Base-by-base conservation (phyloP, 345 rosid genomes). In the Heritiera fomes region DNA sequence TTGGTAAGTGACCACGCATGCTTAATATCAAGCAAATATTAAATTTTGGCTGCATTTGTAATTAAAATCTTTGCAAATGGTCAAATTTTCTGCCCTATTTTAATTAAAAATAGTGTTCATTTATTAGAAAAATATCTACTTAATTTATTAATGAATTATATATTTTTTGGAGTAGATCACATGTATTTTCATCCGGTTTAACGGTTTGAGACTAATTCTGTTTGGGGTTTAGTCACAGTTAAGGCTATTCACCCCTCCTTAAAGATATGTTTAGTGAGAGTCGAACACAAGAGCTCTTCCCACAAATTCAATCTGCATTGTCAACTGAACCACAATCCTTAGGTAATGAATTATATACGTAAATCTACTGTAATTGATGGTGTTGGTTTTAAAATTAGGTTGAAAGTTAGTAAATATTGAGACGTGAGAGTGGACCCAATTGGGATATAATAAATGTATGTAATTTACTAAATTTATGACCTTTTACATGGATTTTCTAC, bases 371-470 rank as follows among this genome's bases (percentile, higher is more conserved):
- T 15, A 71, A 52, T 17, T 71, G 43, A 71, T 52, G 75, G 46
- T 52, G 38, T 60, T 71, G 61, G 46, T 50, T 47, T 47, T 3
- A 23, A 47, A 47, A 23, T 70, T 70, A 70, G 73, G 73, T 47
- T 23, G 55, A 20, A 68, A 68, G 55, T 69, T 69, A 46, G 38
- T 23, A 5, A 40, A 23, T 13, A 28, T 69, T 28, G n/a, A 12
- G 43, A 49, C 30, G 5, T 3, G 32, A 49, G 20, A 28, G 20
- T 59, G 20, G 58, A 49, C 41, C 73, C 41, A 49, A 23, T 12
- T 12, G 14, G 40, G 20, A 20, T 2, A 28, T 47, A 23, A 30
- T 8, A 28, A 23, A 49, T 10, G 23, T 69, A 14, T 5, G 23
- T 23, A 11, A 69, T 47, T 46, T 60, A 23, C 28, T 23, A 23